A percentile compares a stretch with the other conserved stretches of the same genome.
Conservation (phyloP, 169 alveolate species). For the Amoebophrya sp. region DNA sequence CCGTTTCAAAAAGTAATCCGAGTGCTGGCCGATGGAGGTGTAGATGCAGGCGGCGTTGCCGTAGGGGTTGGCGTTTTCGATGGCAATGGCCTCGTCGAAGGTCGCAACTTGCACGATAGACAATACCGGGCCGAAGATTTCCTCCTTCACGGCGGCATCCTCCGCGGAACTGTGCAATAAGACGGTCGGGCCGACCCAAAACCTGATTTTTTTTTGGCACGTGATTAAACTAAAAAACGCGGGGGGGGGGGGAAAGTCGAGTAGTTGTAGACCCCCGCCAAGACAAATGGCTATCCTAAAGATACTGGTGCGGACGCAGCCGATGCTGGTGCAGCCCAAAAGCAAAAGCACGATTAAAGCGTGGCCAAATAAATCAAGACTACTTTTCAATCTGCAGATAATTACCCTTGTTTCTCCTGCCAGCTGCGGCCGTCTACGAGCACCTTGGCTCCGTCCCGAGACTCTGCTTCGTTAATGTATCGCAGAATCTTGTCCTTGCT, state of each 20-base stretch:
- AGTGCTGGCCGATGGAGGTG: slow-evolving; percentile 20
- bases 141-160: background rate
- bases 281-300: no score
- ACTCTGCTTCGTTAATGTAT: slow-evolving; percentile 13
- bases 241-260: no score
- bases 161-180: background rate
- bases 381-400: no score
- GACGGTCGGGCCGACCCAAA: slow-evolving; percentile 26
- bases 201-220: no score
- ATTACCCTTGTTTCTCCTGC: background rate
- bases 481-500: background rate
- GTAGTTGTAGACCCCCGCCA: no score
- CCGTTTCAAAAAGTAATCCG: slow-evolving; percentile 20
- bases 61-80: background rate
- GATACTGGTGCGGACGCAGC: no score
- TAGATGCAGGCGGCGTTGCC: slow-evolving; percentile 18
- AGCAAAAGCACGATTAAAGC: no score
- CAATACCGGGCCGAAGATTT: background rate
- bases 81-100: slow-evolving; percentile 7
- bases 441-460: background rate
- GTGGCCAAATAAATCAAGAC: no score
- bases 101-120: background rate
- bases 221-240: no score
- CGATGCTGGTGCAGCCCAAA: no score
- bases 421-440: background rate